phyloP scores from a whole-genome alignment of 176 grass and related monocot species.

The Dactylis glomerata region DNA sequence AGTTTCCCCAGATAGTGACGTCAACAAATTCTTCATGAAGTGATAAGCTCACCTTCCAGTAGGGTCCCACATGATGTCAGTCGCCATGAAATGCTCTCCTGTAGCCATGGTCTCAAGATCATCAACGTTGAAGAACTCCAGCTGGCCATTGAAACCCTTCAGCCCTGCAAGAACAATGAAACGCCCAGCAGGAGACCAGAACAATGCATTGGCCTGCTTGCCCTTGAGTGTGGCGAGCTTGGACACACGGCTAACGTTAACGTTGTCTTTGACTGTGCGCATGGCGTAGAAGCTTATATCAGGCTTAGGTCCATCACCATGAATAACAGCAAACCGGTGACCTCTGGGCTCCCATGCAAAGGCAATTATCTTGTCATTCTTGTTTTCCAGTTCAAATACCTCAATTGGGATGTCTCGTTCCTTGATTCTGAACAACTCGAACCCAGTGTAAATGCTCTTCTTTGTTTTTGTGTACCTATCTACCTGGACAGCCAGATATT shows the following conservation, averaged over 20 bases:
- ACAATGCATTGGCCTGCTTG: slow-evolving; percentile 91
- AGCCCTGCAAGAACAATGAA: slow-evolving; percentile 87
- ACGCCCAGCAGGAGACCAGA: slow-evolving; percentile 79
- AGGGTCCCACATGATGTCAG: slow-evolving; percentile 92
- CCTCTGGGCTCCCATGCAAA: slow-evolving; percentile 96
- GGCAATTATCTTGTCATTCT: slow-evolving; percentile 96
- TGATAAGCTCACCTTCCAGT: slow-evolving; percentile 68
- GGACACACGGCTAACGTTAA: slow-evolving; percentile 49
- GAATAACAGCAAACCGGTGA: slow-evolving; percentile 88
- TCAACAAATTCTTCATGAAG: background rate
- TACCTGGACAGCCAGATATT: slow-evolving; percentile 93
- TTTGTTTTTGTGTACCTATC: slow-evolving; percentile 97
- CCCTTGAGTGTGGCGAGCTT: slow-evolving; percentile 83
- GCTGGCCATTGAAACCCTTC: slow-evolving; percentile 92
- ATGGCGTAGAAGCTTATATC: slow-evolving; percentile 88
- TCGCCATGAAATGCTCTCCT: slow-evolving; percentile 97
- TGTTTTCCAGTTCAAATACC: slow-evolving; percentile 92
- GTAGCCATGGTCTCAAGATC: slow-evolving; percentile 93
- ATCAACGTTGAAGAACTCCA: slow-evolving; percentile 96
- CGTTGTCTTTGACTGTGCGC: slow-evolving; percentile 48
- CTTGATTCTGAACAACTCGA: slow-evolving; percentile 92
- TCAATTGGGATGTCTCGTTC: slow-evolving; percentile 98
- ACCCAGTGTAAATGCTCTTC: slow-evolving; percentile 92
- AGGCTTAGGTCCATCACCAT: slow-evolving; percentile 79
- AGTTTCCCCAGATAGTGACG: background rate